Percentiles rank a stretch among this genome's conserved stretches.
Evolutionary conservation across 1,284 basidiomycete species (phyloP).

Genomic region (Tilletia horrida): DNA sequence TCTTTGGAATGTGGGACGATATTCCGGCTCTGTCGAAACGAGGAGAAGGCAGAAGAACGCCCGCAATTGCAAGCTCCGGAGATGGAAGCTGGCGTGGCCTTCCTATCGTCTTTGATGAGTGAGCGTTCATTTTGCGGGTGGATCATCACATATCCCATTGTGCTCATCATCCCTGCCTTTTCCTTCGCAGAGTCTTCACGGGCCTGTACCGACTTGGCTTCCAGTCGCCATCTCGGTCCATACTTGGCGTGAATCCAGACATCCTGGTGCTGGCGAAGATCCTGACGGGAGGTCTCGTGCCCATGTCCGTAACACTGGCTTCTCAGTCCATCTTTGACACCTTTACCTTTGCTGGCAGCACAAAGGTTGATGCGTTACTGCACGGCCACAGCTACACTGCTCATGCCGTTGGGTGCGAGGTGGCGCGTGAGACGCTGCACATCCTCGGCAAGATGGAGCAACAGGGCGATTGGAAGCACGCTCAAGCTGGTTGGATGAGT

Average conservation of each 20-base stretch:
- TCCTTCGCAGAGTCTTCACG: constrained; percentile 67
- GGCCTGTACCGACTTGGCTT: constrained; percentile 80
- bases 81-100: constrained; percentile 65
- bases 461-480: constrained; percentile 63
- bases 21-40: background rate
- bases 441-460: constrained; percentile 61
- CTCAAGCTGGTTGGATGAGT: constrained; percentile 42
- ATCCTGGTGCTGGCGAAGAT: constrained; percentile 90
- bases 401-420: constrained; percentile 69
- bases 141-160: no score
- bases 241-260: constrained; percentile 57
- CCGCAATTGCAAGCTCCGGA: background rate
- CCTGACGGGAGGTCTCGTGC: constrained; percentile 86
- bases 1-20: constrained; percentile 51
- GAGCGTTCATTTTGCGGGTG: constrained; percentile 9
- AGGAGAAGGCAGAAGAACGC: background rate
- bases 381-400: constrained; percentile 85
- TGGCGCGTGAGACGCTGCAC: constrained; percentile 75
- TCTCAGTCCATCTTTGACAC: constrained; percentile 73
- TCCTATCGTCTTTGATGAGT: constrained; percentile 89
- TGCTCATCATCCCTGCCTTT: background rate
- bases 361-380: constrained; percentile 77
- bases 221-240: constrained; percentile 28
- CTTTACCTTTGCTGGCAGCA: constrained; percentile 66
- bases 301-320: constrained; percentile 73